Evolutionary conservation across 2,329 filamentous ascomycete genomes (phyloP).

Genomic region (Hypoxylon sp.): DNA sequence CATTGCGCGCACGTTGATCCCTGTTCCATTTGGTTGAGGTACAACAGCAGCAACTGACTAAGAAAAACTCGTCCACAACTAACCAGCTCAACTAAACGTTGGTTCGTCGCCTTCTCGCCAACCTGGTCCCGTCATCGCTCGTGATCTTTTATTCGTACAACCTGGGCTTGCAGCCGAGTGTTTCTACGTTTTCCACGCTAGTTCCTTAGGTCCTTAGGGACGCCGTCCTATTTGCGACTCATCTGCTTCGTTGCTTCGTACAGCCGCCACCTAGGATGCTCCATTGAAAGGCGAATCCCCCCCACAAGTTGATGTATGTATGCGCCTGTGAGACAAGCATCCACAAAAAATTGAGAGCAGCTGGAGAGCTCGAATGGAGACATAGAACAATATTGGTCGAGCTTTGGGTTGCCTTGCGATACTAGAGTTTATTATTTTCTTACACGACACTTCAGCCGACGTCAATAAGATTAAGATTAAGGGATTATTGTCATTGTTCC

Average conservation of each 20-base stretch:
- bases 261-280: conserved; percentile 32
- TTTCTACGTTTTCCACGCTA: conserved; percentile 22
- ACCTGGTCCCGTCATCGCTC: conserved; percentile 22
- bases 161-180: conserved; percentile 25
- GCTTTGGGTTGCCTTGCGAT: conserved; percentile 20
- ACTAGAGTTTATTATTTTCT: conserved; percentile 21
- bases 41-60: conserved; percentile 26
- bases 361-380: conserved; percentile 22
- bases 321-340: conserved; percentile 30
- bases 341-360: conserved; percentile 42
- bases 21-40: conserved; percentile 30
- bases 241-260: conserved; percentile 28
- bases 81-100: conserved; percentile 14
- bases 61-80: conserved; percentile 26
- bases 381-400: conserved; percentile 29
- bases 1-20: conserved; percentile 35
- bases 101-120: conserved; percentile 22
- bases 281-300: conserved; percentile 36
- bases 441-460: conserved; percentile 14
- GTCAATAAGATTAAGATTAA: conserved; percentile 6
- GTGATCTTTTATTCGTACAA: conserved; percentile 30
- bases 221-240: conserved; percentile 16
- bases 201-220: background rate
- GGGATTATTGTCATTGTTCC: background rate
- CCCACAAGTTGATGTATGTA: conserved; percentile 35